These are phyloP conservation scores for Calocera viscosa DNA, from an alignment of 768 basidiomycete genomes.

Conservation along the genomic window DNA sequence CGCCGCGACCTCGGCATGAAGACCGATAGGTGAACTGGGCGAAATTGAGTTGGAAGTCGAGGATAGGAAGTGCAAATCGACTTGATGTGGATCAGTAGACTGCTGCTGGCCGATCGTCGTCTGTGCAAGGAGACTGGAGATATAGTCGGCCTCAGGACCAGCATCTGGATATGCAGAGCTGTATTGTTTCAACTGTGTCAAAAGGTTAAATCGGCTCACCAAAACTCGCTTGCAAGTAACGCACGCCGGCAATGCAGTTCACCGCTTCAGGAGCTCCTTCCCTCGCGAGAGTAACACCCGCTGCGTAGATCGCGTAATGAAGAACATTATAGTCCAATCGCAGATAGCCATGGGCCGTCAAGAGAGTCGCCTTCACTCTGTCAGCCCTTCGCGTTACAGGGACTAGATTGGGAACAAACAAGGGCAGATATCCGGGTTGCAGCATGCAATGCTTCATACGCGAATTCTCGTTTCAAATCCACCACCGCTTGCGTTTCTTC, in stretches of 20 bases:
- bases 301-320: constrained; percentile 73
- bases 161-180: constrained; percentile 6
- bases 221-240: background rate
- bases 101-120: background rate
- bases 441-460: constrained; percentile 72
- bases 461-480: constrained; percentile 51
- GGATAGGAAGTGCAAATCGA: background rate
- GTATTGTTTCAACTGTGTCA: background rate
- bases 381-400: background rate
- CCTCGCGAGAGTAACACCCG: constrained; percentile 68
- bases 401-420: constrained; percentile 33
- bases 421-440: constrained; percentile 82
- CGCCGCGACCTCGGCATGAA: background rate
- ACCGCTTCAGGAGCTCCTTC: constrained; percentile 71
- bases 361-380: constrained; percentile 50
- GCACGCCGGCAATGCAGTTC: constrained; percentile 60
- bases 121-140: background rate
- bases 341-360: constrained; percentile 80
- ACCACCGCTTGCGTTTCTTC: constrained; percentile 34
- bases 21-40: background rate
- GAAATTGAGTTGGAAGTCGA: background rate
- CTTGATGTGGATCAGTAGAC: background rate
- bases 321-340: constrained; percentile 79
- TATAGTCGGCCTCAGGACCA: background rate
- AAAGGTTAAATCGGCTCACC: background rate